Evolutionary conservation across 345 rosid genomes (phyloP), one percentile per base, ranked within the genome.

Genomic region (Boechera retrofracta): DNA sequence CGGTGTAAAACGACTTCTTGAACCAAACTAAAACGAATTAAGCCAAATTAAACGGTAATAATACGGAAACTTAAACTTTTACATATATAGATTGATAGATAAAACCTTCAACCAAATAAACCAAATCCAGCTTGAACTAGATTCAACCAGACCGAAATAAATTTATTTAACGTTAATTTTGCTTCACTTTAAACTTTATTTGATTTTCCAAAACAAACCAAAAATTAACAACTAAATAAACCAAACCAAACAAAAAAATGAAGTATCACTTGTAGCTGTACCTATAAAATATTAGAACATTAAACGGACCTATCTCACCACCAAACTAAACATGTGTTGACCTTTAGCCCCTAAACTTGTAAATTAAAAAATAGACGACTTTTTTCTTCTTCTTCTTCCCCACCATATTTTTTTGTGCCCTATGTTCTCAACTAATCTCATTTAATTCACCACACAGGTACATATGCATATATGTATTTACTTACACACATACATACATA

Each of bases 371-470:
- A 67, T 24, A 48, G 41, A 68, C 47, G 74, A 68, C 74, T 51
- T 67, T 58, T 13, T 62, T 4, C 18, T 6, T 64, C 65, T 51
- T 48, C 60, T 16, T 35, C 45, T 47, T 32, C 72, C 78, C 47
- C 55, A 76, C 79, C 79, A 76, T 69, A 18, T 51, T 69, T 75
- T 63, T 63, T n/a, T 55, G 80, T 44, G 80, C 70, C 75, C 5
- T 61, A 72, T 64, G 61, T 85, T 80, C 91, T 87, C 97, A 91
- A 86, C 97, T 65, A 86, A 91, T 82, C 80, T 31, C 97, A 89
- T 88, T 91, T 60, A 89, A 64, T 83, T 82, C 81, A 73, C 83
- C 79, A 76, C 79, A 82, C 89, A 65, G 16, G 58, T 42, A 10
- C 47, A 44, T 31, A 28, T 28, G 29, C 29, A 26, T 45, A 9